These are phyloP conservation scores for Telopea speciosissima DNA, from an alignment of 177 flowering plant genomes.

Conservation along the genomic window DNA sequence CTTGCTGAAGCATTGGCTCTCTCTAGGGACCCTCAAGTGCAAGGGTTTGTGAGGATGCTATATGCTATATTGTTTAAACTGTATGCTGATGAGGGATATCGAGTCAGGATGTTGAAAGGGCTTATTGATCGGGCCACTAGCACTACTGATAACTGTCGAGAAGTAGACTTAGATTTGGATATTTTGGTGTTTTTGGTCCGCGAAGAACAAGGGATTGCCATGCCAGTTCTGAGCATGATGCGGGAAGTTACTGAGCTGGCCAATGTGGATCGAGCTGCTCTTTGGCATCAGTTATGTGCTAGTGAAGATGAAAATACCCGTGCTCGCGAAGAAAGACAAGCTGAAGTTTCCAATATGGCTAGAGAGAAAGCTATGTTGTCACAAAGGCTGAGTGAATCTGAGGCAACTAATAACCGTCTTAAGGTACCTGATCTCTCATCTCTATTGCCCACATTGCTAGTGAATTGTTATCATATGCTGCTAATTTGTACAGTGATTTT, in stretches of 20 bases:
- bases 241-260: conserved; percentile 92
- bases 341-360: conserved; percentile 46
- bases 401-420: conserved; percentile 64
- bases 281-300: conserved; percentile 96
- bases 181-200: conserved; percentile 59
- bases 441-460: background rate
- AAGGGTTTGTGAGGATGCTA: conserved; percentile 70
- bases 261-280: conserved; percentile 87
- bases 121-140: conserved; percentile 80
- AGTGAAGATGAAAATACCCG: conserved; percentile 81
- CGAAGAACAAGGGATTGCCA: conserved; percentile 66
- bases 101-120: conserved; percentile 76
- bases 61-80: conserved; percentile 68
- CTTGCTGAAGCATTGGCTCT: conserved; percentile 85
- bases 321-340: conserved; percentile 68
- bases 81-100: conserved; percentile 63
- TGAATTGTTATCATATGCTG: background rate
- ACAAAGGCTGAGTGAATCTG: conserved; percentile 75
- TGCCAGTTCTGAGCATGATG: conserved; percentile 86
- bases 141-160: conserved; percentile 50
- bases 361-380: conserved; percentile 62
- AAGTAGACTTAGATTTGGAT: conserved; percentile 71
- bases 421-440: conserved; percentile 52
- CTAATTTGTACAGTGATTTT: background rate
- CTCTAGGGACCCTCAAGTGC: conserved; percentile 63